Evolutionary conservation across 805 yeast genomes (phyloP).

Genomic region (Kodamaea leandrae): DNA sequence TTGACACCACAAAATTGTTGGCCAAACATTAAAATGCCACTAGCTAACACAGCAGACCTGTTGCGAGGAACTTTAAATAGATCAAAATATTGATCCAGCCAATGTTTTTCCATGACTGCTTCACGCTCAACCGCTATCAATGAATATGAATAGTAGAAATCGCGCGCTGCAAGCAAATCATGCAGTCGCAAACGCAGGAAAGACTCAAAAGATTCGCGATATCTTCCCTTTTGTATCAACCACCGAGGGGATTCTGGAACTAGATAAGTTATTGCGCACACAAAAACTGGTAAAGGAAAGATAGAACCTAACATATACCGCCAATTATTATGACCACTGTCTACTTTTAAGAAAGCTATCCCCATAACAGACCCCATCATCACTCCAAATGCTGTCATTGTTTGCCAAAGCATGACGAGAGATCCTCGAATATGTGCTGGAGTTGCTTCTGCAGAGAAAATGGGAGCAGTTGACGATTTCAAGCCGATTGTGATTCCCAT

Average conservation of each 20-base stretch:
- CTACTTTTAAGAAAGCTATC: conserved; percentile 11
- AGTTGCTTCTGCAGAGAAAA: conserved; percentile 14
- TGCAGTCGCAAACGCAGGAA: conserved; percentile 10
- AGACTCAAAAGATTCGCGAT: conserved; percentile 16
- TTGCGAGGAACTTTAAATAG: conserved; percentile 11
- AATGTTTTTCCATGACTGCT: not conserved
- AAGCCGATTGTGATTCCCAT: conserved; percentile 17
- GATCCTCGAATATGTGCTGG: conserved; percentile 16
- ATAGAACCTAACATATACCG: conserved; percentile 17
- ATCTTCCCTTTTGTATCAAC: conserved; percentile 17
- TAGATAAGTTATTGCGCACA: conserved; percentile 14
- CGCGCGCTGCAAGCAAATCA: conserved; percentile 14
- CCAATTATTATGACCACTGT: conserved; percentile 11
- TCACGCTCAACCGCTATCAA: conserved; percentile 9
- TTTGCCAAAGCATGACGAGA: conserved; percentile 17
- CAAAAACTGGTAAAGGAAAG: conserved; percentile 12
- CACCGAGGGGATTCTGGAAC: conserved; percentile 28
- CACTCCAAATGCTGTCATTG: conserved; percentile 18
- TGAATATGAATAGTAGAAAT: conserved; percentile 12
- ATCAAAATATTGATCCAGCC: conserved; percentile 8
- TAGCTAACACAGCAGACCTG: conserved; percentile 13
- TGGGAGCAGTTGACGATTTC: conserved; percentile 16
- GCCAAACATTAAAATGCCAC: conserved; percentile 14
- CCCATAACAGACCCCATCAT: conserved; percentile 15
- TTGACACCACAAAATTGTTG: conserved; percentile 20